A percentile compares a stretch with the other conserved stretches of the same genome.
These are phyloP conservation scores for Lyophyllum atratum DNA, from an alignment of 768 basidiomycete species.

Conservation along the genomic window DNA sequence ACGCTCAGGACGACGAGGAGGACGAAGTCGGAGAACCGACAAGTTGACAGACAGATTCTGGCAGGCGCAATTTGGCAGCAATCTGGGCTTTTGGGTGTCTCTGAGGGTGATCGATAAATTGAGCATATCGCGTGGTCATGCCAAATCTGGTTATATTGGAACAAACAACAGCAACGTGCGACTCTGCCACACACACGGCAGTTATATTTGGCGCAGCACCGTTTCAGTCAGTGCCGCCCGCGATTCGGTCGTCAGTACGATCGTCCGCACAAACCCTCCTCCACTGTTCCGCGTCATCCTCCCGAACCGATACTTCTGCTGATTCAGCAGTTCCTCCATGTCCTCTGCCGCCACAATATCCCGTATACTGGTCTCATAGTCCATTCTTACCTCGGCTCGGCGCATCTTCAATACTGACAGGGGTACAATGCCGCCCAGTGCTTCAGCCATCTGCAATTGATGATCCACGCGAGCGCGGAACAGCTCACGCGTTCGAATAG, in stretches of 20 bases:
- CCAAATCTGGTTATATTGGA: conserved; percentile 44
- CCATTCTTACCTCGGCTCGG: conserved; percentile 51
- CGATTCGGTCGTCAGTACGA: conserved; percentile 40
- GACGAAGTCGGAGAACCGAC: conserved; percentile 3
- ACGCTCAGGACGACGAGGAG: background rate
- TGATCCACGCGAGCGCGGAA: conserved; percentile 47
- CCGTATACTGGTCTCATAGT: conserved; percentile 72
- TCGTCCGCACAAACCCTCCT: conserved; percentile 41
- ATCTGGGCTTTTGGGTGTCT: conserved; percentile 2
- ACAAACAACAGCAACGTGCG: conserved; percentile 31
- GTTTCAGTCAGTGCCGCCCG: conserved; percentile 33
- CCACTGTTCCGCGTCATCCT: conserved; percentile 62
- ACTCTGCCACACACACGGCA: conserved; percentile 24
- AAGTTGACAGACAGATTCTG: conserved; percentile 14
- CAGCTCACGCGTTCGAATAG: conserved; percentile 31
- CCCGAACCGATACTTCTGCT: conserved; percentile 29
- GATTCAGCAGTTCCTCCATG: conserved; percentile 34
- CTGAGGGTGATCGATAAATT: conserved; percentile 28
- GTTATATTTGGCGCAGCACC: conserved; percentile 16
- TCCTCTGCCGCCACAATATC: conserved; percentile 72
- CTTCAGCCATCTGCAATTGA: conserved; percentile 42
- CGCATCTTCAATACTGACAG: conserved; percentile 43
- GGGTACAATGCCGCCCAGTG: conserved; percentile 51
- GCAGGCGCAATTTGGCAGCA: conserved; percentile 1
- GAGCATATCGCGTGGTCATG: conserved; percentile 29